phyloP scores from a whole-genome alignment of 2,329 filamentous ascomycete species.

The Reticulascus tulasneorum region DNA sequence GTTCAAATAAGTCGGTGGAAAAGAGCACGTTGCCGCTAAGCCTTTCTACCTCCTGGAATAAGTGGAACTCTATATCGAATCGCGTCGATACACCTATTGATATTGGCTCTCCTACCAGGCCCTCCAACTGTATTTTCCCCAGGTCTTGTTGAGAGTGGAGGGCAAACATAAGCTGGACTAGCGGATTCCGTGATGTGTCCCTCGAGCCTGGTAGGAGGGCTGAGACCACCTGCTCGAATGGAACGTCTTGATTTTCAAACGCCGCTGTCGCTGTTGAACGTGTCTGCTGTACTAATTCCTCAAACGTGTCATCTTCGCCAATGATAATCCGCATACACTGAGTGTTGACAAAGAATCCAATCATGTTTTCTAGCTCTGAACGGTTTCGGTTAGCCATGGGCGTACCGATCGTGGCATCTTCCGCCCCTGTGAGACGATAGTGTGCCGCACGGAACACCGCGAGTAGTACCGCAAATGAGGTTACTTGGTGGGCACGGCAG shows the following conservation, averaged over 20 bases:
- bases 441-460: background rate
- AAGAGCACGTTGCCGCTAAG: background rate
- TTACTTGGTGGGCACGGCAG: slow-evolving; percentile 1
- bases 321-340: slow-evolving; percentile 2
- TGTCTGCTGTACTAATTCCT: background rate
- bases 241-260: slow-evolving; percentile 1
- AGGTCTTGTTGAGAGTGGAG: background rate
- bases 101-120: background rate
- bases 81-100: background rate
- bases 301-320: background rate
- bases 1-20: background rate
- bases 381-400: slow-evolving; percentile 1
- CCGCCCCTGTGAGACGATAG: background rate
- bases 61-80: slow-evolving; percentile 1
- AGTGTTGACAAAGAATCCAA: slow-evolving; percentile 3
- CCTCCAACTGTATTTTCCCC: background rate
- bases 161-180: slow-evolving; percentile 3
- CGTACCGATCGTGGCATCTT: background rate
- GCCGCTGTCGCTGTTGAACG: background rate
- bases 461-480: background rate
- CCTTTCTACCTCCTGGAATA: slow-evolving; percentile 1
- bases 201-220: background rate
- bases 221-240: slow-evolving; percentile 1
- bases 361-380: background rate
- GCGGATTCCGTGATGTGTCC: slow-evolving; percentile 1